Conservation (phyloP, 495 filamentous ascomycete genomes). For the Tuber aestivum region DNA sequence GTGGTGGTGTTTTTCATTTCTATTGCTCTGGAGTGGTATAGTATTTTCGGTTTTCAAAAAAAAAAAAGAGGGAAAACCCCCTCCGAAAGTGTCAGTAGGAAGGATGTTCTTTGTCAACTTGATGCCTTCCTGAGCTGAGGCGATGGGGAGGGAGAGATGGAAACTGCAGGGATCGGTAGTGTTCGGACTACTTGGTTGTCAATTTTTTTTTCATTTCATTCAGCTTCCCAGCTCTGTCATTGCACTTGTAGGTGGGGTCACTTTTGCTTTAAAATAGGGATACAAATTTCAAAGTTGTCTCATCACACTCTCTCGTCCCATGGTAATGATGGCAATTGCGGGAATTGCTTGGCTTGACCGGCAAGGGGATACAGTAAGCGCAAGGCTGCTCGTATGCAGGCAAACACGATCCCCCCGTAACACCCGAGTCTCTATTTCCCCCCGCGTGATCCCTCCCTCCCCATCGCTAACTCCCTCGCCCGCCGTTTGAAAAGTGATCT, state of each 20-base stretch:
- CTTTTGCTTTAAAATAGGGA: background rate
- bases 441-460: background rate
- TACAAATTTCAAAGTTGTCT: background rate
- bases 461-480: background rate
- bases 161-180: background rate
- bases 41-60: background rate
- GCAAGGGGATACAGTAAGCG: background rate
- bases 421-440: background rate
- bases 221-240: background rate
- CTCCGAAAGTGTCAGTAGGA: background rate
- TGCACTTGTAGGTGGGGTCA: background rate
- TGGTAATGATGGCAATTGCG: background rate
- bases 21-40: background rate
- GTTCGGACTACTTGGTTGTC: background rate
- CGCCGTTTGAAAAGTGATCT: background rate
- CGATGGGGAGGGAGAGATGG: background rate
- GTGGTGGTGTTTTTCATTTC: background rate
- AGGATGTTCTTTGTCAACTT: background rate
- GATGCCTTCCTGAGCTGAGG: background rate
- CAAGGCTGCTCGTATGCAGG: background rate
- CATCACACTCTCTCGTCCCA: background rate
- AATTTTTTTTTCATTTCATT: background rate
- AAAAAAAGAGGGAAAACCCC: background rate
- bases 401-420: background rate
- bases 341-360: background rate